A percentile compares a stretch with the other conserved stretches of the same genome.
Conservation (phyloP, 805 yeast genomes). For the Candida gorgasii region DNA sequence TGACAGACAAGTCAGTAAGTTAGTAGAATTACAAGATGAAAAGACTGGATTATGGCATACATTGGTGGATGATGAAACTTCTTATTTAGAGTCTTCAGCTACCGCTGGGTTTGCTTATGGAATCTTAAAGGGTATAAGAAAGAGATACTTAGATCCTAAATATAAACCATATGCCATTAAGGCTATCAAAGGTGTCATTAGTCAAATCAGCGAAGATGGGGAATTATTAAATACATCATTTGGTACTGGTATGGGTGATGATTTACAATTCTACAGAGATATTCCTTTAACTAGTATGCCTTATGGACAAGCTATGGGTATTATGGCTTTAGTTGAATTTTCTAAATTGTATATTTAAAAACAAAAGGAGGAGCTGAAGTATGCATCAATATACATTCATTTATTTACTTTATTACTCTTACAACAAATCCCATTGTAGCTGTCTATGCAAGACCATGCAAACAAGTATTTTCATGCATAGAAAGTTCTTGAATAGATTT, state of each 20-base stretch:
- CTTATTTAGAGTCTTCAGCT: conserved; percentile 34
- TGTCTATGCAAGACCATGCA: no score
- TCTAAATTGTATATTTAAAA: conserved; percentile 20
- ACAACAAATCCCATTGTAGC: no score
- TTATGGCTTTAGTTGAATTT: conserved; percentile 35
- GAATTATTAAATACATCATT: conserved; percentile 35
- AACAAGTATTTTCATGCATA: no score
- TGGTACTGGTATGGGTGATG: conserved; percentile 37
- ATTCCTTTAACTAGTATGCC: conserved; percentile 37
- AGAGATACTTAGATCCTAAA: conserved; percentile 23
- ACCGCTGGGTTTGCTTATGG: conserved; percentile 40
- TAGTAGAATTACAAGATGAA: conserved; percentile 27
- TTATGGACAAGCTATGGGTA: conserved; percentile 40
- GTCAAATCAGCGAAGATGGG: conserved; percentile 28
- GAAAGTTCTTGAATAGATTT: no score
- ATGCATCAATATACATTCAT: no score
- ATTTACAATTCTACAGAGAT: conserved; percentile 32
- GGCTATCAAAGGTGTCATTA: conserved; percentile 32
- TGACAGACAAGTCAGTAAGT: conserved; percentile 28
- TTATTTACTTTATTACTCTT: no score
- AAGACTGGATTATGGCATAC: conserved; percentile 34
- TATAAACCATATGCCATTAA: conserved; percentile 25
- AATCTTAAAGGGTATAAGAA: conserved; percentile 31
- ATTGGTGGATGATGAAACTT: conserved; percentile 27
- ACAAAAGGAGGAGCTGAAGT: no score